phyloP scores from a whole-genome alignment of 2,329 filamentous ascomycete genomes.

The Cordyceps cateniannulata region DNA sequence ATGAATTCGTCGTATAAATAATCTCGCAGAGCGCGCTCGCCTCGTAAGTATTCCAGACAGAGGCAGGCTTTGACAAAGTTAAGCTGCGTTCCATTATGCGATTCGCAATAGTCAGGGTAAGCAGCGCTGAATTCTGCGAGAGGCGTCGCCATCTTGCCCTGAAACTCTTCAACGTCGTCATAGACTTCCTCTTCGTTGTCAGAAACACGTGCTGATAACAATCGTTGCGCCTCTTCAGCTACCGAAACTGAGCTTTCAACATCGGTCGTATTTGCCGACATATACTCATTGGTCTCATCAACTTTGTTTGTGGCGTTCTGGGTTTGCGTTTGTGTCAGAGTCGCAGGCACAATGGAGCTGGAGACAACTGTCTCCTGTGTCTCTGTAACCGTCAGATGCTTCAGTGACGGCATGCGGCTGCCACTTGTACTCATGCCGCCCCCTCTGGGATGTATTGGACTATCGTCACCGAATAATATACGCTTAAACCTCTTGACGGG shows the following conservation, averaged over 20 bases:
- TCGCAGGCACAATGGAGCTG: constrained; percentile 25
- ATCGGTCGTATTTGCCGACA: no score
- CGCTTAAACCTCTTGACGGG: constrained; percentile 19
- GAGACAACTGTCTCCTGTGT: constrained; percentile 23
- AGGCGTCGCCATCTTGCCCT: constrained; percentile 17
- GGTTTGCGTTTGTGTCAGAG: constrained; percentile 17
- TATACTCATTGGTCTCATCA: not conserved
- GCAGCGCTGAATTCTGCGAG: constrained; percentile 32
- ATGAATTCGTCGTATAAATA: constrained; percentile 50
- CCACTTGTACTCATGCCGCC: not conserved
- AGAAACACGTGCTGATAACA: not conserved
- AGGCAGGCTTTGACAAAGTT: constrained; percentile 41
- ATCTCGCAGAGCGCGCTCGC: constrained; percentile 28
- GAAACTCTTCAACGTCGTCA: not conserved
- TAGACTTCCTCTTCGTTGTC: not conserved
- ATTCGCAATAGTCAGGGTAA: constrained; percentile 39
- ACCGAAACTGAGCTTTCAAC: not conserved
- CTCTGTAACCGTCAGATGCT: constrained; percentile 17
- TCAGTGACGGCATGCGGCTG: constrained; percentile 20
- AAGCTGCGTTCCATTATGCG: constrained; percentile 30
- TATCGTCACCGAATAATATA: constrained; percentile 20
- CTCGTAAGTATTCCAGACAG: constrained; percentile 33
- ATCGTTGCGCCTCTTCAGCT: not conserved
- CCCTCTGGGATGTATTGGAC: constrained; percentile 13
- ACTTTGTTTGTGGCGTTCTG: constrained; percentile 14